A percentile compares a stretch with the other conserved stretches of the same genome.
These are phyloP conservation scores for Verticillium dahliae DNA, from an alignment of 2,329 filamentous ascomycete genomes.

Conservation along the genomic window DNA sequence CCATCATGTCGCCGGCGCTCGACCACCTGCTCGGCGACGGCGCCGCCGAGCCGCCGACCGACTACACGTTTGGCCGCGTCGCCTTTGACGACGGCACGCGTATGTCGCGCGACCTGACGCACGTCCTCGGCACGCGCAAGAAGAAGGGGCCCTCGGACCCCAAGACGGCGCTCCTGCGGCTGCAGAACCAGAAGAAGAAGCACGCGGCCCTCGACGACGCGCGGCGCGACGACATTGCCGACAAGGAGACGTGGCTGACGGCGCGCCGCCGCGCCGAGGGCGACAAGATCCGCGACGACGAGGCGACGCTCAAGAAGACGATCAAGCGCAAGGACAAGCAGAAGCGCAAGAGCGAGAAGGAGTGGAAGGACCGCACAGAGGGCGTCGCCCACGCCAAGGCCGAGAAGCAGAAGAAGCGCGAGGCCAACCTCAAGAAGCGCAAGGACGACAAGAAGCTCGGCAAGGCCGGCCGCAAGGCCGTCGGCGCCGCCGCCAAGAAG, in stretches of 20 bases:
- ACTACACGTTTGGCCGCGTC: slow-evolving; percentile 87
- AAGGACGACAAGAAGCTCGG: slow-evolving; percentile 64
- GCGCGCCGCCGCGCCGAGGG: slow-evolving; percentile 85
- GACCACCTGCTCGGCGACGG: slow-evolving; percentile 23
- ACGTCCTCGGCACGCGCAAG: slow-evolving; percentile 46
- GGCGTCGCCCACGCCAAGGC: slow-evolving; percentile 71
- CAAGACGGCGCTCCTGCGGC: slow-evolving; percentile 76
- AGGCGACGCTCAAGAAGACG: slow-evolving; percentile 82
- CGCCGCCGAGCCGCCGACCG: slow-evolving; percentile 36
- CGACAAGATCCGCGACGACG: slow-evolving; percentile 83
- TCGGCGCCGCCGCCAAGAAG: slow-evolving; percentile 23
- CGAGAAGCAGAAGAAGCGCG: slow-evolving; percentile 74
- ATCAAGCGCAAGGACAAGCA: slow-evolving; percentile 85
- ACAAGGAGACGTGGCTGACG: slow-evolving; percentile 92
- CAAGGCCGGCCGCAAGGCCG: slow-evolving; percentile 49
- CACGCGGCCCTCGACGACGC: slow-evolving; percentile 67
- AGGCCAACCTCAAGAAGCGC: slow-evolving; percentile 69
- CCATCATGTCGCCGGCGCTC: slow-evolving; percentile 49
- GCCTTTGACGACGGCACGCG: slow-evolving; percentile 81
- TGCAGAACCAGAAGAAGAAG: slow-evolving; percentile 80
- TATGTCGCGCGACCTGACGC: slow-evolving; percentile 66
- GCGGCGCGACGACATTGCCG: slow-evolving; percentile 79
- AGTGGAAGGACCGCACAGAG: slow-evolving; percentile 71
- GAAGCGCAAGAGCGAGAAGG: slow-evolving; percentile 87
- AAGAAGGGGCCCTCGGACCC: slow-evolving; percentile 80